Evolutionary conservation across 768 basidiomycete species (phyloP).

Genomic region (Mycena crocata): DNA sequence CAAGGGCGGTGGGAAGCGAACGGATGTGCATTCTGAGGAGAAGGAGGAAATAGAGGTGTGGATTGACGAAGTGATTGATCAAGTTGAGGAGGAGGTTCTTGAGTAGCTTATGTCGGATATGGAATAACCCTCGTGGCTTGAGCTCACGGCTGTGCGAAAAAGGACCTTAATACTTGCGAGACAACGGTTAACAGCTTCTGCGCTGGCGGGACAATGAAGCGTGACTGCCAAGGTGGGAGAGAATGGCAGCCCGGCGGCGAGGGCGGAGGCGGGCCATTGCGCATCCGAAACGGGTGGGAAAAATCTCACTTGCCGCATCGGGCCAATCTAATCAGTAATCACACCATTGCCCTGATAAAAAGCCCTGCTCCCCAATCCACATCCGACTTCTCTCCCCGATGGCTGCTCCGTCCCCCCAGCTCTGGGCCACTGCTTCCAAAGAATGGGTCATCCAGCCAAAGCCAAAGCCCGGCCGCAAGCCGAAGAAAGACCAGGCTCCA

Average conservation of each 20-base stretch:
- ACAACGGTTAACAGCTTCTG: conserved; percentile 22
- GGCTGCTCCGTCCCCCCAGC: conserved; percentile 21
- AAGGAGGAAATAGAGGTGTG: conserved; percentile 95
- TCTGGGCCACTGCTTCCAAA: conserved; percentile 72
- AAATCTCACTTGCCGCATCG: neutral
- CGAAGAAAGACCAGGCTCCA: conserved; percentile 72
- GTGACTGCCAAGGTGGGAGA: conserved; percentile 9
- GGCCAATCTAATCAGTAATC: conserved; percentile 31
- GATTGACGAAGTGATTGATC: conserved; percentile 93
- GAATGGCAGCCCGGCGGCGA: too few species aligned
- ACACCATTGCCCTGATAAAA: conserved; percentile 6
- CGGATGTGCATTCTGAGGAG: conserved; percentile 56
- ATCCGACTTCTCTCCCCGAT: conserved; percentile 58
- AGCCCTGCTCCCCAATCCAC: neutral
- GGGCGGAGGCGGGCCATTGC: neutral
- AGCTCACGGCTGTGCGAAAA: conserved; percentile 20
- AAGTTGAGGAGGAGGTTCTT: conserved; percentile 84
- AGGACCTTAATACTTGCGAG: neutral
- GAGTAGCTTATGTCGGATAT: conserved; percentile 50
- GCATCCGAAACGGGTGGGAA: neutral
- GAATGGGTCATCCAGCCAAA: conserved; percentile 91
- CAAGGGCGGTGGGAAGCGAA: conserved; percentile 48
- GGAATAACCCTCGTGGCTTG: conserved; percentile 26
- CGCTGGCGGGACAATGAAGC: too few species aligned
- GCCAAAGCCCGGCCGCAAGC: conserved; percentile 89